A percentile compares a stretch with the other conserved stretches of the same genome.
phyloP scores from a whole-genome alignment of 2,329 filamentous ascomycete genomes.

The Fusarium chlamydosporum region DNA sequence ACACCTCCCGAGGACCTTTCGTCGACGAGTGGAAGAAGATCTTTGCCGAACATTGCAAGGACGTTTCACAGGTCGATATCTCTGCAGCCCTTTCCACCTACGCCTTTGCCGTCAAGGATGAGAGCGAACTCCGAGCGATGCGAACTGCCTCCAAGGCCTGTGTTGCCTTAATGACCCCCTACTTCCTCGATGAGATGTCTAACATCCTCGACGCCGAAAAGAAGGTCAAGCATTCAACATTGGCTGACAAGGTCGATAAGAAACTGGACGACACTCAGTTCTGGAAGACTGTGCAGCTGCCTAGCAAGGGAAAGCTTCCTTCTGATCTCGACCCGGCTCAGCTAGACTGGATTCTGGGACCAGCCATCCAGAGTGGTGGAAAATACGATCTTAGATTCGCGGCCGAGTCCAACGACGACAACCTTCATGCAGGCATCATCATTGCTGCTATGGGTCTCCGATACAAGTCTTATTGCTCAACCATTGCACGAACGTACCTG shows the following conservation, averaged over 20 bases:
- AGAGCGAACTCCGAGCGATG: slow-evolving; percentile 93
- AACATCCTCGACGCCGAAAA: slow-evolving; percentile 95
- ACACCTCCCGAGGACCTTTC: slow-evolving; percentile 87
- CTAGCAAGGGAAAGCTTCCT: slow-evolving; percentile 81
- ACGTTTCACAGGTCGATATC: slow-evolving; percentile 90
- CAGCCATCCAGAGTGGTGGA: slow-evolving; percentile 93
- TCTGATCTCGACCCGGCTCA: slow-evolving; percentile 88
- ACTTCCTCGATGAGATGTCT: slow-evolving; percentile 98
- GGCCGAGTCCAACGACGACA: slow-evolving; percentile 82
- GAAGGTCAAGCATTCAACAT: slow-evolving; percentile 89
- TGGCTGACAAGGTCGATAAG: slow-evolving; percentile 88
- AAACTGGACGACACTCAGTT: slow-evolving; percentile 96
- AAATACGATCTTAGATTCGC: slow-evolving; percentile 91
- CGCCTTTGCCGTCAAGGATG: slow-evolving; percentile 93
- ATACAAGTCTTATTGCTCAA: slow-evolving; percentile 95
- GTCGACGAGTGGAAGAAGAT: slow-evolving; percentile 95
- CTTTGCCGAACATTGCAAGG: slow-evolving; percentile 83
- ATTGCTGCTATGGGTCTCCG: slow-evolving; percentile 91
- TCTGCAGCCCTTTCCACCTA: slow-evolving; percentile 83
- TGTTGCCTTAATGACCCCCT: slow-evolving; percentile 93
- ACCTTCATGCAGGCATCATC: slow-evolving; percentile 92
- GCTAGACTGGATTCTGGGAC: slow-evolving; percentile 93
- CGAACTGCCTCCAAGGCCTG: slow-evolving; percentile 94
- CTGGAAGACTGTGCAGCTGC: slow-evolving; percentile 83
- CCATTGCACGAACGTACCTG: slow-evolving; percentile 92